These are phyloP conservation scores for Fusarium devonianum DNA, from an alignment of 2,329 filamentous ascomycete genomes.

Conservation along the genomic window DNA sequence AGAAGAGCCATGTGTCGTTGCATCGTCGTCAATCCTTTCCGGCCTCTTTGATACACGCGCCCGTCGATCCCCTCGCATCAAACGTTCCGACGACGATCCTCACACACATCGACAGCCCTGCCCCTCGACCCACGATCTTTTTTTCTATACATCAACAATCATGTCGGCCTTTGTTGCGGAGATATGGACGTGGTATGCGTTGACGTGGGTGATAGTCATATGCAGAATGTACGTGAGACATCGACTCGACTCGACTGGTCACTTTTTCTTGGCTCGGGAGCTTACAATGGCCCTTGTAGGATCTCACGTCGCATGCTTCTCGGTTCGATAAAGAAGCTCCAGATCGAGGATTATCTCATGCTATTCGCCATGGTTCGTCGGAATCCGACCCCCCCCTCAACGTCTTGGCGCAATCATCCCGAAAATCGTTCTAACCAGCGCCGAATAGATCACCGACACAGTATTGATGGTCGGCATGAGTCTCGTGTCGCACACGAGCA, in stretches of 20 bases:
- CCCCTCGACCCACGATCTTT: slow-evolving; percentile 8
- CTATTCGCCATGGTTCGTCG: slow-evolving; percentile 57
- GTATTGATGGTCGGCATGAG: slow-evolving; percentile 63
- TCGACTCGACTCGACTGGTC: not conserved
- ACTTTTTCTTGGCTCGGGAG: not conserved
- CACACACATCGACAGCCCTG: not conserved
- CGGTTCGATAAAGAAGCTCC: slow-evolving; percentile 57
- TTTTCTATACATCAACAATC: no score
- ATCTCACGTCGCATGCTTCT: slow-evolving; percentile 50
- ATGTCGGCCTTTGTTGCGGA: slow-evolving; percentile 48
- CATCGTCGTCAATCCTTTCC: slow-evolving; percentile 14
- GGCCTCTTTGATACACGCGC: slow-evolving; percentile 18
- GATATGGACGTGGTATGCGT: slow-evolving; percentile 55
- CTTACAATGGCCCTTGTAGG: slow-evolving; percentile 34
- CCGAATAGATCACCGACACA: slow-evolving; percentile 56
- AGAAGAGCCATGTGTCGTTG: slow-evolving; percentile 28
- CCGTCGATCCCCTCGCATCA: not conserved
- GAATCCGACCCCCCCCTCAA: slow-evolving; percentile 1
- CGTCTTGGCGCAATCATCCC: not conserved
- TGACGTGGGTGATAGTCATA: slow-evolving; percentile 50
- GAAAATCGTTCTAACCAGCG: slow-evolving; percentile 10
- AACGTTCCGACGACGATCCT: slow-evolving; percentile 4
- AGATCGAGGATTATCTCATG: slow-evolving; percentile 65
- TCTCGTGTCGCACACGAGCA: slow-evolving; percentile 61
- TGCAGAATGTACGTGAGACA: slow-evolving; percentile 49